Evolutionary conservation across 2,329 filamentous ascomycete genomes (phyloP).

Genomic region (Pseudopyricularia cyperi): DNA sequence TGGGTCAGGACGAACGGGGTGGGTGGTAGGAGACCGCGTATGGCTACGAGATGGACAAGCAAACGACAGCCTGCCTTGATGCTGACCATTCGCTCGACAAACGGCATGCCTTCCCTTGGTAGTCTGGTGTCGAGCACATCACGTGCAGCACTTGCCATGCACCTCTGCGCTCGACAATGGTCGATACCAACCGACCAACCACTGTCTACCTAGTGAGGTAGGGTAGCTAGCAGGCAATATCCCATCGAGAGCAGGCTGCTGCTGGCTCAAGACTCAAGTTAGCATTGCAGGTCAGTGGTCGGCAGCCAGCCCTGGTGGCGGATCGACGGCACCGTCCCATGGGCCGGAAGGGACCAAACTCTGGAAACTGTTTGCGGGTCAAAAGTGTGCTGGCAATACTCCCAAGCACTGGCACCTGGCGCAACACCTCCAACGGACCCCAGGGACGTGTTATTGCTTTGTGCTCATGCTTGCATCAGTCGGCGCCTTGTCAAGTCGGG

Average conservation of each 20-base stretch:
- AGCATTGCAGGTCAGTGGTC: too few relatives aligned
- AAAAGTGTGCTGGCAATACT: not conserved
- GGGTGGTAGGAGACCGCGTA: not conserved
- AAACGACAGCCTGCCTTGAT: not conserved
- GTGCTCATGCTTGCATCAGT: not conserved
- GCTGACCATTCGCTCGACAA: not conserved
- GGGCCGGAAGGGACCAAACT: too few relatives aligned
- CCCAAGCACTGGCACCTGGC: not conserved
- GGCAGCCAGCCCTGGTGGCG: too few relatives aligned
- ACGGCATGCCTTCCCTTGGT: not conserved
- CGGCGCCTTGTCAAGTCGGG: not conserved
- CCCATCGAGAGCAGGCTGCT: too few relatives aligned
- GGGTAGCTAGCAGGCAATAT: too few relatives aligned
- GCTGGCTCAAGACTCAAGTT: too few relatives aligned
- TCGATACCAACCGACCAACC: too few relatives aligned
- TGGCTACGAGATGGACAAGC: not conserved
- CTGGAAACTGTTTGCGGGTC: too few relatives aligned
- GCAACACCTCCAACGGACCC: not conserved
- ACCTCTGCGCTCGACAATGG: not conserved
- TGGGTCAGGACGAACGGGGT: too few relatives aligned
- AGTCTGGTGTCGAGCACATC: not conserved
- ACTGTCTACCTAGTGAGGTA: too few relatives aligned
- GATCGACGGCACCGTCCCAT: too few relatives aligned
- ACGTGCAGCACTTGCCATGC: not conserved
- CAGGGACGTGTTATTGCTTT: not conserved